Evolutionary conservation across 148 eudicot genomes (phyloP).

Genomic region (Rhododendron kiyosumense): DNA sequence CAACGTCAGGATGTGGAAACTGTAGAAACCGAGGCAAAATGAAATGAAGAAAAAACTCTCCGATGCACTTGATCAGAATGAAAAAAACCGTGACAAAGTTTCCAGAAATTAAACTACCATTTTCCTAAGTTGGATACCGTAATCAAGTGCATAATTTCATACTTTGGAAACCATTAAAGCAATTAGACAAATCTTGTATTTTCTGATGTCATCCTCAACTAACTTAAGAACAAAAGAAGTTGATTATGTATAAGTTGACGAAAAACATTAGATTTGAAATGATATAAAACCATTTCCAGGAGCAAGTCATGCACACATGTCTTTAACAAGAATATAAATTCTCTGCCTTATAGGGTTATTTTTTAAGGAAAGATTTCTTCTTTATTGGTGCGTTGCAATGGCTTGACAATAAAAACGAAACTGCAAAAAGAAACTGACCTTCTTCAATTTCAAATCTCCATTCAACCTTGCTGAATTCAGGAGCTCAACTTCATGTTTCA

Average conservation of each 20-base stretch:
- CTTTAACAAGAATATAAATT: not conserved
- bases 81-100: not conserved
- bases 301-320: not conserved
- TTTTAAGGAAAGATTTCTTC: not conserved
- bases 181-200: not conserved
- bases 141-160: not conserved
- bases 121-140: not conserved
- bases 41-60: not conserved
- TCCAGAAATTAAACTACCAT: not conserved
- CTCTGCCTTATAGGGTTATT: not conserved
- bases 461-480: constrained; percentile 25
- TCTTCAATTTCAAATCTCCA: constrained; percentile 41
- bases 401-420: not conserved
- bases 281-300: not conserved
- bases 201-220: not conserved
- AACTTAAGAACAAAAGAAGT: too few species aligned
- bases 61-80: not conserved
- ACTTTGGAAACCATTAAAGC: not conserved
- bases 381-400: not conserved
- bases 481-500: constrained; percentile 33
- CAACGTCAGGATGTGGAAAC: not conserved
- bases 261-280: not conserved
- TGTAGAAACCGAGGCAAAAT: not conserved
- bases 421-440: constrained; percentile 36
- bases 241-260: not conserved